These are phyloP conservation scores for Exobasidium cylindrosporum DNA, from an alignment of 1,284 basidiomycete species.

Conservation along the genomic window DNA sequence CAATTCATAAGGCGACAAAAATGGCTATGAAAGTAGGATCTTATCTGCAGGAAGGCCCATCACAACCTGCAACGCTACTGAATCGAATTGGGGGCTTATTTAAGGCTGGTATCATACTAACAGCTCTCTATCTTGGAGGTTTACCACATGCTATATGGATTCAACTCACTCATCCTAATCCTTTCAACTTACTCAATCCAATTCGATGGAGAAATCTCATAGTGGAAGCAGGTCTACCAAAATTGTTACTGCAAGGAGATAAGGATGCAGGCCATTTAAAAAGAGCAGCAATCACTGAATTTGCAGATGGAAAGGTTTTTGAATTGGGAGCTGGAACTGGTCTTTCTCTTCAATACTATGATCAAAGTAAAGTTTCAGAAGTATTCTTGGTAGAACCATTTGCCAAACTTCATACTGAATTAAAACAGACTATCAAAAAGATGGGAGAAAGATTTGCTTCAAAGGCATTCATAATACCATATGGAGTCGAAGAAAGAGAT, in stretches of 20 bases:
- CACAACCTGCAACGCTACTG: not conserved
- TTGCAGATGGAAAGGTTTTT: conserved; percentile 30
- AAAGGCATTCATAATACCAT: conserved; percentile 28
- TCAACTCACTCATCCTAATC: not conserved
- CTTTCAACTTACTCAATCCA: not conserved
- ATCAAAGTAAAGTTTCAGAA: conserved; percentile 19
- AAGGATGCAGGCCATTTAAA: not conserved
- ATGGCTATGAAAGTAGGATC: too few species aligned
- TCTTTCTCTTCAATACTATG: conserved; percentile 31
- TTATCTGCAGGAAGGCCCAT: too few species aligned
- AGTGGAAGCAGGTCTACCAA: not conserved
- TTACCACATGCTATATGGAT: not conserved
- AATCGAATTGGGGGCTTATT: not conserved
- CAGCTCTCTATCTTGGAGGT: conserved; percentile 16
- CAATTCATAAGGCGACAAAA: too few species aligned
- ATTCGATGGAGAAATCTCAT: conserved; percentile 1
- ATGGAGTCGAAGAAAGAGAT: conserved; percentile 18
- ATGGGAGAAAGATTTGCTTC: conserved; percentile 7
- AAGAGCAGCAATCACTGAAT: conserved; percentile 4
- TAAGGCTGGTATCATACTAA: not conserved
- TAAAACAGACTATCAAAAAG: conserved; percentile 16
- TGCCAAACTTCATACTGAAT: conserved; percentile 23
- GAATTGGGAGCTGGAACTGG: conserved; percentile 42
- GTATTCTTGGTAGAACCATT: conserved; percentile 35
- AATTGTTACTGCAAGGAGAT: not conserved